A percentile compares a stretch with the other conserved stretches of the same genome.
Evolutionary conservation across 805 yeast genomes (phyloP).

Genomic region (Metschnikowia aberdeeniae): DNA sequence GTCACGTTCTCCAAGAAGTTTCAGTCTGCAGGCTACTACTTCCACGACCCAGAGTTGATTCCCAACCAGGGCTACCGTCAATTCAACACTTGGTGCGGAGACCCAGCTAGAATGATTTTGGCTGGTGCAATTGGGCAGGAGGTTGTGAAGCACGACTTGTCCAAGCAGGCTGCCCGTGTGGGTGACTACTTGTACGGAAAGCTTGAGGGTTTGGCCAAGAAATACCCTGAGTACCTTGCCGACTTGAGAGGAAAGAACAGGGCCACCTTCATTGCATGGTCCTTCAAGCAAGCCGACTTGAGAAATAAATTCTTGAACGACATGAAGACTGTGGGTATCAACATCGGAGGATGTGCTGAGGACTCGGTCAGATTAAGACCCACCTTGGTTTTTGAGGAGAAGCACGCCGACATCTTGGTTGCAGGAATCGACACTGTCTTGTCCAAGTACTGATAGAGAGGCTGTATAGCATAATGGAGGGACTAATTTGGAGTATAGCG

Average conservation of each 20-base stretch:
- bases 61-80: conserved; percentile 82
- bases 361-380: conserved; percentile 79
- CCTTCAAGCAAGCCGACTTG: conserved; percentile 46
- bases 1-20: conserved; percentile 86
- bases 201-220: conserved; percentile 47
- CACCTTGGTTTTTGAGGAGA: conserved; percentile 69
- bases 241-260: conserved; percentile 70
- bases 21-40: conserved; percentile 86
- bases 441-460: conserved; percentile 24
- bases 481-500: neutral
- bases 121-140: conserved; percentile 72
- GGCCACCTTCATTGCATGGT: conserved; percentile 85
- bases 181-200: conserved; percentile 63
- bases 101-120: conserved; percentile 74
- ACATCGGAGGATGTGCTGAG: conserved; percentile 84
- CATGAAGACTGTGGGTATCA: conserved; percentile 63
- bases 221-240: conserved; percentile 50
- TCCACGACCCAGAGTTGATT: conserved; percentile 65
- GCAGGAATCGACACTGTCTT: conserved; percentile 37
- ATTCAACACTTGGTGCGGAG: conserved; percentile 94
- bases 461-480: neutral
- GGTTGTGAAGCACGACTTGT: conserved; percentile 56
- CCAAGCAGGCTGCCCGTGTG: conserved; percentile 51
- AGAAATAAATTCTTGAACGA: conserved; percentile 61
- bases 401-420: conserved; percentile 70